Base-by-base conservation (phyloP, 164 flowering plant genomes). In the Tetracentron sinense region DNA sequence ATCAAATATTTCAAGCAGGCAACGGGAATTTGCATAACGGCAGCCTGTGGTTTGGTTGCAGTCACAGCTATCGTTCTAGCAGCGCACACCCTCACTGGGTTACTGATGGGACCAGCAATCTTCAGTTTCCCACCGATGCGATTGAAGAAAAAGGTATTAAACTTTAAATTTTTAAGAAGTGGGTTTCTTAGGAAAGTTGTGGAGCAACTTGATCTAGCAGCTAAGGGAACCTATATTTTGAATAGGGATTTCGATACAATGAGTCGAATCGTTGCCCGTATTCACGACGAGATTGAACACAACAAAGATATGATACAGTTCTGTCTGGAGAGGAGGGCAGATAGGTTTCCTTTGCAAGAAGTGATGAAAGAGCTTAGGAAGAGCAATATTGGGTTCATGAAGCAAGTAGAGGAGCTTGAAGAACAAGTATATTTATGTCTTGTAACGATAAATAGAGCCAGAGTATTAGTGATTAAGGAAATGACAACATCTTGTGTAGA, bases 371-470 rank as follows among this genome's bases (percentile, higher is more conserved):
- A 79, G 75, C 54, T 79, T 5, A 78, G 62, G 67, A 75, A 74
- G 73, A 58, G 60, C 27, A 66, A 63, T 19, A 15, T 51, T 26
- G 73, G 79, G 58, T 72, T 80, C 49, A 64, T 63, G 61, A 76
- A 78, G 50, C 86, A 76, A 25, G 72, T 80, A 2, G 73, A 78
- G 54, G 86, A 82, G 74, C 81, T 80, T 62, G 79, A 82, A 46
- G 83, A 82, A 52, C 86, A 82, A 70, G 74, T 82, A 17, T 80
- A 69, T 61, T 67, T 82, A 61, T 82, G 83, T 60, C 78, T 80
- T 50, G 70, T 80, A 3, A 78, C 86, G 14, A 82, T 79, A 33
- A 82, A 80, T 65, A 47, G 77, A 38, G 77, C 83, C 4, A 74
- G 83, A 56, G 69, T 75, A 19, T 60, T 72, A 54, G 76, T 82